These are phyloP conservation scores for cucumber (Cucumis sativus) DNA, from an alignment of 306 rosid species.

Conservation along the genomic window DNA sequence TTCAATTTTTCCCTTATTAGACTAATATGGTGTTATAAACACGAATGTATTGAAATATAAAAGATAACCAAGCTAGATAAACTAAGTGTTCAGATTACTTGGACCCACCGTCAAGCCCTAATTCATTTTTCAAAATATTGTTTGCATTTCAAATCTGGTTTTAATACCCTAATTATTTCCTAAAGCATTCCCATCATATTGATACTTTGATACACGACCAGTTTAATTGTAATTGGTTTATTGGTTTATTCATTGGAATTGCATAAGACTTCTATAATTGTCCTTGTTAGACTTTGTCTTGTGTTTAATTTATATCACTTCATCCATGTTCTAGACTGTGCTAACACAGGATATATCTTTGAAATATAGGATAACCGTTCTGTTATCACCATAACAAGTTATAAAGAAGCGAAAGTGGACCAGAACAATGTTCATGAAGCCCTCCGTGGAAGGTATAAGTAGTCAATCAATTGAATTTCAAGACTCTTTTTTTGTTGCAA, in stretches of 20 bases:
- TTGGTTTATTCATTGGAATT: not conserved
- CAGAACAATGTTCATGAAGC: constrained; percentile 15
- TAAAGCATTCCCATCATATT: not conserved
- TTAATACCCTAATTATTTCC: no score
- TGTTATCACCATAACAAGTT: not conserved
- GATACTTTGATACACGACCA: not conserved
- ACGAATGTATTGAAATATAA: no score
- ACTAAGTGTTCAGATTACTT: no score
- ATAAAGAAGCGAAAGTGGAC: constrained; percentile 10
- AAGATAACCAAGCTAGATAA: no score
- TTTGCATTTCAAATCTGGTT: no score
- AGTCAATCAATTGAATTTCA: constrained; percentile 1
- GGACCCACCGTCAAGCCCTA: no score
- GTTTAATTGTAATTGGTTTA: not conserved
- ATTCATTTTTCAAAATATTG: no score
- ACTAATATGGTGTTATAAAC: not conserved
- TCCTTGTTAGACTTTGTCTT: not conserved
- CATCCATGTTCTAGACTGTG: not conserved
- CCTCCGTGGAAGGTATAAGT: constrained; percentile 33
- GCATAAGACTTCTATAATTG: not conserved
- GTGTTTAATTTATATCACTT: not conserved
- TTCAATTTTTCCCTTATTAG: not conserved
- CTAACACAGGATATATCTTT: not conserved
- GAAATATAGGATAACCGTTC: not conserved
- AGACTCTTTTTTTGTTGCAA: constrained; percentile 5